Base-by-base conservation (phyloP, 306 rosid genomes). In the Glycine soja region DNA sequence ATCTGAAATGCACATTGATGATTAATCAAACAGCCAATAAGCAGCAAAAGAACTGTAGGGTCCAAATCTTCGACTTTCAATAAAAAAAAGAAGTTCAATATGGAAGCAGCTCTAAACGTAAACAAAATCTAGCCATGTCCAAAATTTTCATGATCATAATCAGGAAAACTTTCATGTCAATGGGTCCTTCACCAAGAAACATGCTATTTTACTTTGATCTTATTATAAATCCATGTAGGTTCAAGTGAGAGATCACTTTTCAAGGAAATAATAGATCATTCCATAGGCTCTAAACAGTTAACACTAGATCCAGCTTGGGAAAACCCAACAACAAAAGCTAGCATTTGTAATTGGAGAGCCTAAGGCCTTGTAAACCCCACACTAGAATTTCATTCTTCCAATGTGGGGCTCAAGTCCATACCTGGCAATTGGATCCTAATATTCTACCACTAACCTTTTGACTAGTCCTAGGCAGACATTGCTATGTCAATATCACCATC, bases 211-310 rank as follows among this genome's bases (percentile, higher is more conserved):
- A 70, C 72, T 50, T 62, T 16, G 18, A 52, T 66, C 13, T 68
- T 80, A 67, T 56, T 56, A 68, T 57, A 58, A 74, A 68, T 64
- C 79, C 53, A 80, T 7, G 10, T n/a, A 34, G 48, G 54, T 69
- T 45, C 46, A 54, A 15, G 67, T 15, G 16, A 78, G 6, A 45
- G 6, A 45, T 70, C 59, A 70, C 14, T 69, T 70, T 65, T 10
- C 4, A 69, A 45, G 50, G 30, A 78, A 78, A 67, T 1, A 68
- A 52, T 13, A 54, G 46, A 68, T 77, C 7, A 48, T 76, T 63
- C 38, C 7, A 52, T 77, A 42, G 8, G 58, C 16, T 54, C 34
- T 12, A 34, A 63, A 42, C 15, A 45, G 36, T 3, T 50, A 77
- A 42, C 15, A 45, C 46, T 3, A 32, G 18, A 50, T 51, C 3